Percentiles rank a stretch among this genome's conserved stretches.
These are phyloP conservation scores for Pachysandra terminalis DNA, from an alignment of 164 flowering plant species.

Conservation along the genomic window DNA sequence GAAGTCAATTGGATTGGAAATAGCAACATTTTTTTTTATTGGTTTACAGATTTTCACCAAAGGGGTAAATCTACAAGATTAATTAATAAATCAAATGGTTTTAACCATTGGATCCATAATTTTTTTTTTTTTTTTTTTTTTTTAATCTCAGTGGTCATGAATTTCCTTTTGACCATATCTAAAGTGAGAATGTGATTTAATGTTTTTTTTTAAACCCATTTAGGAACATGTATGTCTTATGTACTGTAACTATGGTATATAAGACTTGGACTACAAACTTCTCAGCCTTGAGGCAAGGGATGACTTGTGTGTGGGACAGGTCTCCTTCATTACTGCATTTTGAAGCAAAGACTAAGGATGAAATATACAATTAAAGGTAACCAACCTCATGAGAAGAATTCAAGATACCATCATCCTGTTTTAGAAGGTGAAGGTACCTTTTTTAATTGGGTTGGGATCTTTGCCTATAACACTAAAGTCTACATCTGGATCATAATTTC, in stretches of 20 bases:
- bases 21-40: too few species aligned
- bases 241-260: too few species aligned
- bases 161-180: not conserved
- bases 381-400: conserved; percentile 23
- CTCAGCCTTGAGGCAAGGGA: not conserved
- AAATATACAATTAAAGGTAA: conserved; percentile 14
- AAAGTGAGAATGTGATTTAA: not conserved
- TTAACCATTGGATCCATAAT: not conserved
- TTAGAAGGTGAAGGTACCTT: conserved; percentile 25
- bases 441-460: conserved; percentile 15
- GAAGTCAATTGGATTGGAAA: too few species aligned
- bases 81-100: not conserved
- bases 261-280: too few species aligned
- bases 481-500: conserved; percentile 28
- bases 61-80: too few species aligned
- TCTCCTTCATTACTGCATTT: not conserved
- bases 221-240: too few species aligned
- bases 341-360: conserved; percentile 1
- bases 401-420: conserved; percentile 25
- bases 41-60: not conserved
- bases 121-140: too few species aligned
- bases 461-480: conserved; percentile 18
- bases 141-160: not conserved
- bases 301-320: not conserved
- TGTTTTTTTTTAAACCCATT: too few species aligned